phyloP scores from a whole-genome alignment of 1,139 yeast species.

The Hyphopichia wangnamkhiaoensis region DNA sequence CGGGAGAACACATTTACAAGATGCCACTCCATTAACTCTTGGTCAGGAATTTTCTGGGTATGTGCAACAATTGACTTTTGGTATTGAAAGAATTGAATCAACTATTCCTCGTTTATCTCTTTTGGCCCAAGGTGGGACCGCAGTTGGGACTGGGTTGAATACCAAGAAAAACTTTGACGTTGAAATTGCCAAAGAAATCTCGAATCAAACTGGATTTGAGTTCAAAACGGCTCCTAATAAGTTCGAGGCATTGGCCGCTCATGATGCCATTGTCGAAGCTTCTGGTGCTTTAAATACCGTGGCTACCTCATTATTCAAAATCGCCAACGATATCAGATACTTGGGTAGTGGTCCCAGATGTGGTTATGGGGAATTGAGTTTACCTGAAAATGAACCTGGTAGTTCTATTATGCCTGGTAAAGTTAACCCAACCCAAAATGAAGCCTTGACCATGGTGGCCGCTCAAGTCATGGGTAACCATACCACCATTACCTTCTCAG shows the following conservation, averaged over 20 bases:
- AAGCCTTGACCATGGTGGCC: constrained; percentile 97
- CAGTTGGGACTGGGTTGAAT: constrained; percentile 98
- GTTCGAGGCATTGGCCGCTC: constrained; percentile 98
- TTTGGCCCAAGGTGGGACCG: constrained; percentile 99
- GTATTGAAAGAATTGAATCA: constrained; percentile 81
- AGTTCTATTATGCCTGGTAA: constrained; percentile 99
- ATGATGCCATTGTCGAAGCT: constrained; percentile 96
- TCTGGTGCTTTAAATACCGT: constrained; percentile 96
- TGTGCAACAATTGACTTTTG: constrained; percentile 88
- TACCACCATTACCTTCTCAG: constrained; percentile 91
- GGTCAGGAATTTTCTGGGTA: constrained; percentile 99
- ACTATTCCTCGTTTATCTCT: constrained; percentile 72
- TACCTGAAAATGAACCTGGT: constrained; percentile 99
- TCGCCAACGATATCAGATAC: constrained; percentile 96
- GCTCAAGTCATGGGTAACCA: constrained; percentile 98
- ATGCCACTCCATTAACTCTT: constrained; percentile 95
- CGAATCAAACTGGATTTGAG: constrained; percentile 81
- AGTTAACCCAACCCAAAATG: constrained; percentile 98
- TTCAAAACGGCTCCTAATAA: constrained; percentile 97
- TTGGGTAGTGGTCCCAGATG: constrained; percentile 99
- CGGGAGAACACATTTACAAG: constrained; percentile 98
- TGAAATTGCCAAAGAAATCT: constrained; percentile 76
- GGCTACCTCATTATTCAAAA: constrained; percentile 90
- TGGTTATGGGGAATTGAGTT: constrained; percentile 93
- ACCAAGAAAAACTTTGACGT: constrained; percentile 87